phyloP scores from a whole-genome alignment of 257 asterid species.

The Eustoma russellianum region DNA sequence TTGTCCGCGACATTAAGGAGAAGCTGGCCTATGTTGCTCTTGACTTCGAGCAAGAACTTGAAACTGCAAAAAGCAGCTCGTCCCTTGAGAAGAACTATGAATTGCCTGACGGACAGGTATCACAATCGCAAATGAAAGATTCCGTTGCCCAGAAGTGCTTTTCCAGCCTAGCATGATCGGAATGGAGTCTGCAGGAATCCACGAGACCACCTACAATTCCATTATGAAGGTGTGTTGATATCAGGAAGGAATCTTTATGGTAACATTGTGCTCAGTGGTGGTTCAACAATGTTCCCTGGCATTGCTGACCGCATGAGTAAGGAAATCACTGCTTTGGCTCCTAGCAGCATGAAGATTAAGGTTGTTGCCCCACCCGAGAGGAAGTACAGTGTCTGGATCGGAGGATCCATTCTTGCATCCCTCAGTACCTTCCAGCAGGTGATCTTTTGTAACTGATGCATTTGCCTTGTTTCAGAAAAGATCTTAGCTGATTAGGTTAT shows the following conservation, averaged over 20 bases:
- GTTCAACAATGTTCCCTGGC: slow-evolving; percentile 46
- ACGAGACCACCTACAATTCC: slow-evolving; percentile 42
- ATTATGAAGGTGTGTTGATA: slow-evolving; percentile 46
- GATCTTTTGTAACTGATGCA: background rate
- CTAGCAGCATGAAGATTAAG: slow-evolving; percentile 49
- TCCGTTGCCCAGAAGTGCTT: slow-evolving; percentile 45
- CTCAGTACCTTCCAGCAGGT: slow-evolving; percentile 52
- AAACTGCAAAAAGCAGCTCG: slow-evolving; percentile 36
- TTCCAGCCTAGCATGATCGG: slow-evolving; percentile 44
- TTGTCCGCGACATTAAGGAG: slow-evolving; percentile 40
- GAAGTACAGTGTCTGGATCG: slow-evolving; percentile 50
- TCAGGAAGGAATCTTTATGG: slow-evolving; percentile 47
- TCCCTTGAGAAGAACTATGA: slow-evolving; percentile 45
- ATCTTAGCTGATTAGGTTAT: background rate
- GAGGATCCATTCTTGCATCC: slow-evolving; percentile 46
- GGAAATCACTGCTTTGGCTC: slow-evolving; percentile 44
- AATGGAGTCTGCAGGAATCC: slow-evolving; percentile 48
- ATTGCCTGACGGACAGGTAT: slow-evolving; percentile 46
- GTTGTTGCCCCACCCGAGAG: slow-evolving; percentile 50
- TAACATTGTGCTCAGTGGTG: slow-evolving; percentile 46
- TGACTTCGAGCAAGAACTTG: slow-evolving; percentile 40
- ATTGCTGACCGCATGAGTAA: slow-evolving; percentile 49
- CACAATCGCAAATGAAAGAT: slow-evolving; percentile 40
- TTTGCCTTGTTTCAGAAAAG: background rate
- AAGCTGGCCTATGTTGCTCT: slow-evolving; percentile 45